phyloP scores from a whole-genome alignment of 805 yeast genomes.

The Suhomyces sp. region DNA sequence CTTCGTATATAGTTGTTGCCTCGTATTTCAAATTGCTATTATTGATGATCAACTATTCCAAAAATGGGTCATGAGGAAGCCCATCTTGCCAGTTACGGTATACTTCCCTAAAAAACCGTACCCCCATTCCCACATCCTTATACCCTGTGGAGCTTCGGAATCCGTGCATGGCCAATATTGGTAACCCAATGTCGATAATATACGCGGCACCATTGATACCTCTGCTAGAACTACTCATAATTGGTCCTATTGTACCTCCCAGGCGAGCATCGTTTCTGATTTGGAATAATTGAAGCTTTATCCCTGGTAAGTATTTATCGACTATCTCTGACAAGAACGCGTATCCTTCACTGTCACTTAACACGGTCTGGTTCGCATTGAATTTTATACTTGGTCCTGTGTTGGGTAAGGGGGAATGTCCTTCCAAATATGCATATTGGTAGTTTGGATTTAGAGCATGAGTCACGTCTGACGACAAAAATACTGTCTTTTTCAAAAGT shows the following conservation, averaged over 20 bases:
- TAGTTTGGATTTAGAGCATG: slow-evolving; percentile 45
- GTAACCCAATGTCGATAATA: slow-evolving; percentile 42
- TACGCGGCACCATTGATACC: slow-evolving; percentile 28
- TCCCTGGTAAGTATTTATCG: slow-evolving; percentile 15
- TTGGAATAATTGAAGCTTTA: slow-evolving; percentile 38
- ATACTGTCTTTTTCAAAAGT: slow-evolving; percentile 17
- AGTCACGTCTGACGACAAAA: slow-evolving; percentile 45
- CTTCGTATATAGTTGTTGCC: too few relatives aligned
- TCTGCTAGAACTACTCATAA: slow-evolving; percentile 29
- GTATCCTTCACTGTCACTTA: slow-evolving; percentile 35
- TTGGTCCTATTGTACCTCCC: slow-evolving; percentile 46
- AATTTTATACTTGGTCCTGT: slow-evolving; percentile 37
- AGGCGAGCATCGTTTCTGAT: slow-evolving; percentile 41
- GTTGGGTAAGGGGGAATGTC: slow-evolving; percentile 39
- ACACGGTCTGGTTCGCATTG: slow-evolving; percentile 38
- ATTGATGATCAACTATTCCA: too few relatives aligned
- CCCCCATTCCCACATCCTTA: slow-evolving; percentile 40
- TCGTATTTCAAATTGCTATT: too few relatives aligned
- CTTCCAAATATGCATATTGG: slow-evolving; percentile 27
- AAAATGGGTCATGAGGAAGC: too few relatives aligned
- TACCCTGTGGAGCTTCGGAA: slow-evolving; percentile 39
- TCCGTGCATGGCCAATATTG: slow-evolving; percentile 45
- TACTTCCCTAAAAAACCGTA: slow-evolving; percentile 31
- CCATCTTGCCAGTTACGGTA: slow-evolving; percentile 26
- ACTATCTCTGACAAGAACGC: slow-evolving; percentile 27